phyloP scores from a whole-genome alignment of 129 eudicot genomes.

The Deinandra increscens region DNA sequence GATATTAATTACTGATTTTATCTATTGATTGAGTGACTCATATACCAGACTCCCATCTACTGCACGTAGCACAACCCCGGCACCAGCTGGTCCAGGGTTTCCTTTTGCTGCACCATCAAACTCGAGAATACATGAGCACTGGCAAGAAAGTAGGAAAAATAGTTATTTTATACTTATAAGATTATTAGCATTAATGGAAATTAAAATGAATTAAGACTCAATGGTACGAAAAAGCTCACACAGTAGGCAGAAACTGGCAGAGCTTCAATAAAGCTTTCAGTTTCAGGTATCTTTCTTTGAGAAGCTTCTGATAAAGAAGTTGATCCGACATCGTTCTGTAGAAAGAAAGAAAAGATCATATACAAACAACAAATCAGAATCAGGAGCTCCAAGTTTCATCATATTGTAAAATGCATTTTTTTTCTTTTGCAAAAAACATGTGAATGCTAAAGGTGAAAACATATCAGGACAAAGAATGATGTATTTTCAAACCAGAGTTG shows the following conservation, averaged over 20 bases:
- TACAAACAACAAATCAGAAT: slow-evolving; percentile 6
- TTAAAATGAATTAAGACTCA: background rate
- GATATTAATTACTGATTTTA: background rate
- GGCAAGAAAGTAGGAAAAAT: slow-evolving; percentile 4
- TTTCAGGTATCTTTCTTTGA: slow-evolving; percentile 45
- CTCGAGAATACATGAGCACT: slow-evolving; percentile 72
- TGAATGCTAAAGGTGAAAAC: background rate
- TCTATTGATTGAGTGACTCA: slow-evolving; percentile 2
- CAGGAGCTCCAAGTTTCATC: background rate
- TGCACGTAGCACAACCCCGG: slow-evolving; percentile 79
- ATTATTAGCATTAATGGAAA: background rate
- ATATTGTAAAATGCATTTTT: background rate
- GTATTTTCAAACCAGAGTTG: background rate
- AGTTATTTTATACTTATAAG: background rate
- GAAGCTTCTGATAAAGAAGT: slow-evolving; percentile 41
- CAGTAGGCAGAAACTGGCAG: slow-evolving; percentile 69
- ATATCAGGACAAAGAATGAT: slow-evolving; percentile 1
- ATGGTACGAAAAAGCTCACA: slow-evolving; percentile 39
- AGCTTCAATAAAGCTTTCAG: slow-evolving; percentile 52
- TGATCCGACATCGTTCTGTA: slow-evolving; percentile 52
- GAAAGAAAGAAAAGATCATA: background rate
- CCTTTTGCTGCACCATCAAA: slow-evolving; percentile 99
- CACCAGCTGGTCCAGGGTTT: slow-evolving; percentile 98
- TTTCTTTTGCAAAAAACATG: background rate
- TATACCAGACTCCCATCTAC: slow-evolving; percentile 77